These are phyloP conservation scores for Endocalyx cinctus DNA, from an alignment of 2,329 filamentous ascomycete genomes.

Conservation along the genomic window DNA sequence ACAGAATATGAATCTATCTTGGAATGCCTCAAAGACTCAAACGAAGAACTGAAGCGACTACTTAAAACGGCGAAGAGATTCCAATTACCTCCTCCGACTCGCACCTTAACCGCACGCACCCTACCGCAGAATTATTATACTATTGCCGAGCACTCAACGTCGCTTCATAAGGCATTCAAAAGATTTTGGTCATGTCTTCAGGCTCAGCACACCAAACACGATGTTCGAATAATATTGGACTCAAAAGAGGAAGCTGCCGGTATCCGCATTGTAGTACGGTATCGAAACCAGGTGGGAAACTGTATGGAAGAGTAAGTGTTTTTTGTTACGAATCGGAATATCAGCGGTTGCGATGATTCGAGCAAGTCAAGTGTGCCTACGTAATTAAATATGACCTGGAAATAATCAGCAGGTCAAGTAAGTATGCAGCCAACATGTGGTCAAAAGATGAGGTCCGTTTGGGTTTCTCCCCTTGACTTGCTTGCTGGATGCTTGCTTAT, in stretches of 20 bases:
- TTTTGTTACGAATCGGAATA: too few relatives aligned
- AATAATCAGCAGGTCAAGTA: too few relatives aligned
- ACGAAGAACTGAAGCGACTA: constrained; percentile 10
- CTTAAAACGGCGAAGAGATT: constrained; percentile 9
- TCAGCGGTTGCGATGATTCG: too few relatives aligned
- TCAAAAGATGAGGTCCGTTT: too few relatives aligned
- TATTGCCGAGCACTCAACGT: constrained; percentile 5
- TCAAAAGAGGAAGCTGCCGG: constrained; percentile 4
- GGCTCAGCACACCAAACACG: constrained; percentile 8
- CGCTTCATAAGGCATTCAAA: constrained; percentile 6
- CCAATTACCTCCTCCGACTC: constrained; percentile 1
- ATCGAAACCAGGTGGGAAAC: constrained; percentile 2
- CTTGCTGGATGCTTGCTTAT: too few relatives aligned
- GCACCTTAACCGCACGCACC: constrained; percentile 1
- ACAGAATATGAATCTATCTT: constrained; percentile 6
- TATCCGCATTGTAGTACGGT: constrained; percentile 5
- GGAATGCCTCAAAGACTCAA: constrained; percentile 7
- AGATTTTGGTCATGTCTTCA: constrained; percentile 10
- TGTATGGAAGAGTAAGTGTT: constrained; percentile 2
- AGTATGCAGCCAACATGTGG: too few relatives aligned
- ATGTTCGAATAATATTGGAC: constrained; percentile 5
- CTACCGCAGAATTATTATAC: constrained; percentile 3
- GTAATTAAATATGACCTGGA: too few relatives aligned
- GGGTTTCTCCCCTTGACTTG: too few relatives aligned
- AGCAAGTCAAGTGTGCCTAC: too few relatives aligned